Evolutionary conservation across 805 yeast species (phyloP), one percentile per base, ranked within the genome.

Genomic region (Ogataea nakhonphanomensis): DNA sequence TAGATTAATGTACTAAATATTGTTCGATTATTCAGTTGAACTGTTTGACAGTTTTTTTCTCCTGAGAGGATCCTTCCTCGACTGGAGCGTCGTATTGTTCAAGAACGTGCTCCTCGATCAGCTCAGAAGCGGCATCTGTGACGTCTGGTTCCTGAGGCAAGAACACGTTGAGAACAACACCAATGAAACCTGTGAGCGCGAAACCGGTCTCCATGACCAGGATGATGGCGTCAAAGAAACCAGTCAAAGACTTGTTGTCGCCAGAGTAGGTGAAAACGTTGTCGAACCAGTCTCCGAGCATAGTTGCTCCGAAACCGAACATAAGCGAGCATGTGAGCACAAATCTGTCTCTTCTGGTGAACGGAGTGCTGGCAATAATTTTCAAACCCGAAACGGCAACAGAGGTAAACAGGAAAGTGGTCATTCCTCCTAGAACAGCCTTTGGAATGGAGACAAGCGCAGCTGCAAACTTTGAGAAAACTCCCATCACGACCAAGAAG

Each of bases 391-490:
- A 74, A 22, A 76, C 76, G 1, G 79, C 77, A 32, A 76, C 80
- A 12, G 79, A 70, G 20, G 76, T 70, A 64, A 74, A 75, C 36
- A 75, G 60, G 63, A 75, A 75, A 10, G 79, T 57, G 21, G 81
- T 74, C 95, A 88, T 86, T 49, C 96, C 96, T 48, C 96, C 96
- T 42, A 89, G 70, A 23, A 82, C 86, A 1, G 93, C 71, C 41
- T 70, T 72, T 30, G 95, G 95, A 55, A 85, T 86, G 25, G 95
- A 73, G 22, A 83, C 87, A 44, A 89, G 71, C n/a, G 95, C 89
- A 35, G 93, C 95, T 27, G 90, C 89, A 59, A 86, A 86, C 63
- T 86, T 85, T 44, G 95, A 73, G 59, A 89, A 84, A 30, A 89
- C 65, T 29, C 97, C 97, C 95, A 89, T 87, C 45, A 89, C 61